These are phyloP conservation scores for Leccinum subrobustum DNA, from an alignment of 1,284 basidiomycete species.

Conservation along the genomic window DNA sequence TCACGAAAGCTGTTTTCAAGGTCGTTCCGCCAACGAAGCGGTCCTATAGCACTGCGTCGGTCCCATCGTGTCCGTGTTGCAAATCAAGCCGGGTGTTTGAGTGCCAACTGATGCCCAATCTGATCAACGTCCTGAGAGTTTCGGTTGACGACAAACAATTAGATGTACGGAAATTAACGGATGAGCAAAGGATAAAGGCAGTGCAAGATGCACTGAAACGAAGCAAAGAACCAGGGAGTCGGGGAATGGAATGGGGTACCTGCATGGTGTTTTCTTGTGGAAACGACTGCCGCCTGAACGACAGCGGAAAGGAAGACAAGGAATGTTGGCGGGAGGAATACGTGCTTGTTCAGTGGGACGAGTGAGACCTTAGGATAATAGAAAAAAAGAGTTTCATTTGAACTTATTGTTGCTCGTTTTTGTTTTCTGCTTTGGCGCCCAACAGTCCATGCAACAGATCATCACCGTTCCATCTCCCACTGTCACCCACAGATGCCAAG, in stretches of 20 bases:
- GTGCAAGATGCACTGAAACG: conserved; percentile 53
- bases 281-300: conserved; percentile 62
- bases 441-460: conserved; percentile 27
- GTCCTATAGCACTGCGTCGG: conserved; percentile 44
- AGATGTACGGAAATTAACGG: conserved; percentile 41
- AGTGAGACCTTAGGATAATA: conserved; percentile 17
- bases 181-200: conserved; percentile 58
- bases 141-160: conserved; percentile 25
- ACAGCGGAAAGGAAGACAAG: conserved; percentile 39
- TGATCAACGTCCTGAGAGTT: conserved; percentile 66
- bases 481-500: conserved; percentile 26
- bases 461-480: conserved; percentile 21
- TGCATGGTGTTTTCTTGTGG: conserved; percentile 78
- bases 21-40: conserved; percentile 49
- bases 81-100: conserved; percentile 67
- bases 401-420: conserved; percentile 10
- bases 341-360: conserved; percentile 75
- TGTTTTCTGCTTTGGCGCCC: conserved; percentile 24
- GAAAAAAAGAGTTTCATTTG: conserved; percentile 7
- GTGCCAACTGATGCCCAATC: conserved; percentile 84
- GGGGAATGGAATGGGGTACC: conserved; percentile 84
- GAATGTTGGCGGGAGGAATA: conserved; percentile 72
- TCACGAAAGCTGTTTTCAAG: conserved; percentile 60
- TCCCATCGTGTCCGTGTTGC: conserved; percentile 64
- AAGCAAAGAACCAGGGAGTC: conserved; percentile 37